Evolutionary conservation across 148 eudicot species (phyloP).

Genomic region (Persicaria tinctoria): DNA sequence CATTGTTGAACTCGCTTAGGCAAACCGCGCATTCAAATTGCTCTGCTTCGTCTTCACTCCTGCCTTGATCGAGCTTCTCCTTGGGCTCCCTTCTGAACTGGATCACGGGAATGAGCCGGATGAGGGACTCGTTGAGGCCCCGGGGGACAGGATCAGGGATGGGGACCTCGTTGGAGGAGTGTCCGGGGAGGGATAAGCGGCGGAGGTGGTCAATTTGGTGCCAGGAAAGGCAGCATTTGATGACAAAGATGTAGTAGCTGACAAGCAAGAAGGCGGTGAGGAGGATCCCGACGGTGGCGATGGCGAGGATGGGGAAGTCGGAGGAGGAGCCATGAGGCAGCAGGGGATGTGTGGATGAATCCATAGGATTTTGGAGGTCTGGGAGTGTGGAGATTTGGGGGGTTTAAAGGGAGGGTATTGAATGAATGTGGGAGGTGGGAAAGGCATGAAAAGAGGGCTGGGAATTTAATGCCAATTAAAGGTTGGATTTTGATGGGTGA

Average conservation of each 20-base stretch:
- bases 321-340: background rate
- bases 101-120: constrained; percentile 64
- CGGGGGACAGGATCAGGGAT: constrained; percentile 16
- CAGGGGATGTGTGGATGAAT: background rate
- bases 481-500: background rate
- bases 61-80: background rate
- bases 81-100: constrained; percentile 27
- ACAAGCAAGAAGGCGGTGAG: constrained; percentile 61
- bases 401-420: constrained; percentile 4
- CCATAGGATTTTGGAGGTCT: background rate
- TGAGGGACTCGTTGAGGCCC: constrained; percentile 67
- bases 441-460: constrained; percentile 6
- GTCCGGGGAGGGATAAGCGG: constrained; percentile 25
- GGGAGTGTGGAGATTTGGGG: background rate
- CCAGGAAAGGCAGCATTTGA: constrained; percentile 69
- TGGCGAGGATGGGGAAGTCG: constrained; percentile 63
- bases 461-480: constrained; percentile 3
- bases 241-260: constrained; percentile 71
- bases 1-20: constrained; percentile 56
- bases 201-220: constrained; percentile 40
- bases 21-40: constrained; percentile 73
- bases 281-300: constrained; percentile 68
- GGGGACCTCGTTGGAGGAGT: background rate
- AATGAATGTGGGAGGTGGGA: constrained; percentile 5
- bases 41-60: background rate